A percentile compares a stretch with the other conserved stretches of the same genome.
These are phyloP conservation scores for Candida tammaniensis DNA, from an alignment of 805 yeast species.

Conservation along the genomic window DNA sequence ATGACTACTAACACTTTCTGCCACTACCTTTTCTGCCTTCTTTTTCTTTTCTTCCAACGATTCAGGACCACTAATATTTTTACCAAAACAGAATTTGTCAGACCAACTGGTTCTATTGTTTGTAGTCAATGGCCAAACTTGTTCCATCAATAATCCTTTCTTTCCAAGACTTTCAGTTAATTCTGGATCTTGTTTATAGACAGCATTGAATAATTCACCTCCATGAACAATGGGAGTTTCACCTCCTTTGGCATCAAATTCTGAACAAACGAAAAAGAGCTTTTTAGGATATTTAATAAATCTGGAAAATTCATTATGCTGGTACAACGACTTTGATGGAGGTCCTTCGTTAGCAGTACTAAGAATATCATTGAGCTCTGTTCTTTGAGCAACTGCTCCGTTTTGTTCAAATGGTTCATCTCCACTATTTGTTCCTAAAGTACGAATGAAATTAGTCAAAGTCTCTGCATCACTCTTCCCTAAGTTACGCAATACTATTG, in stretches of 20 bases:
- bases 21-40: constrained; percentile 22
- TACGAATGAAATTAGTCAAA: constrained; percentile 16
- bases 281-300: constrained; percentile 22
- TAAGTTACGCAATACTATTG: constrained; percentile 22
- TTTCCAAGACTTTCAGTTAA: constrained; percentile 17
- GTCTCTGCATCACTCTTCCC: constrained; percentile 16
- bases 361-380: constrained; percentile 19
- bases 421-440: constrained; percentile 15
- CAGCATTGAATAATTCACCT: constrained; percentile 23
- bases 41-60: constrained; percentile 19
- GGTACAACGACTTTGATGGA: constrained; percentile 17
- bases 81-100: constrained; percentile 29
- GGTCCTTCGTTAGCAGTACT: constrained; percentile 34
- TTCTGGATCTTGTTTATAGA: constrained; percentile 18
- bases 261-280: constrained; percentile 8
- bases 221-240: constrained; percentile 34
- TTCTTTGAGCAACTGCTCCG: constrained; percentile 26
- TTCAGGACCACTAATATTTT: constrained; percentile 20
- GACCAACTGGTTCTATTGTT: constrained; percentile 20
- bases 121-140: constrained; percentile 20
- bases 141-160: constrained; percentile 23
- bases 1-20: constrained; percentile 20
- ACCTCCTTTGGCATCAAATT: constrained; percentile 21
- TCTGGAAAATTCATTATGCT: constrained; percentile 33
- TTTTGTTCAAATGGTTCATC: constrained; percentile 22